A percentile compares a stretch with the other conserved stretches of the same genome.
Evolutionary conservation across 139 green algal genomes (phyloP).

Genomic region (Diplosphaera chodatii): DNA sequence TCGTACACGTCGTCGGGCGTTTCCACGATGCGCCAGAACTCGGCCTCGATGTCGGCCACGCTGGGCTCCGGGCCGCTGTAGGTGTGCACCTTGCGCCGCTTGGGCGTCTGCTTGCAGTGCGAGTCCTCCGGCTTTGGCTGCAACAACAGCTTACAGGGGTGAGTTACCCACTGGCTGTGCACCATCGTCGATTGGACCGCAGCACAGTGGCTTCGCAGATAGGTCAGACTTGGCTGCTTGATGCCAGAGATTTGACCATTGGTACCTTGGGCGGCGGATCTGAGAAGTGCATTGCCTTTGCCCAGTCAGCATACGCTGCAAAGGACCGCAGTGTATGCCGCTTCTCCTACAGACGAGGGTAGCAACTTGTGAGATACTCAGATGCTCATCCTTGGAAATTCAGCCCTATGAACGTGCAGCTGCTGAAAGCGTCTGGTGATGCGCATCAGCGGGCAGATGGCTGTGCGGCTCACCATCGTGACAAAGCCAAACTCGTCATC

Average conservation of each 20-base stretch:
- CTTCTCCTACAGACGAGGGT: neutral
- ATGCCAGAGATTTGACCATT: no score
- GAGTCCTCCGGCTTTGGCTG: neutral
- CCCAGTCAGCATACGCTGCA: conserved; percentile 61
- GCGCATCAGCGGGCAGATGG: no score
- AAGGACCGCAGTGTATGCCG: conserved; percentile 66
- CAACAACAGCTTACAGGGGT: no score
- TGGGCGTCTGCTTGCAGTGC: neutral
- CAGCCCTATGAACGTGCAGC: no score
- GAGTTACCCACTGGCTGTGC: no score
- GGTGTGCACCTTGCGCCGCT: conserved; percentile 15
- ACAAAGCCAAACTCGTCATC: conserved; percentile 22
- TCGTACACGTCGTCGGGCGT: conserved; percentile 40
- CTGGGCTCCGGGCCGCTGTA: conserved; percentile 31
- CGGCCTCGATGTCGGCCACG: conserved; percentile 59
- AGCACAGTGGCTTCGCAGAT: neutral
- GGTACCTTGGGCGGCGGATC: conserved; percentile 11
- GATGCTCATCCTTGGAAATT: no score
- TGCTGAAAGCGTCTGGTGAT: no score
- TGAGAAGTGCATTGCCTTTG: conserved; percentile 56
- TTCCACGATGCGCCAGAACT: conserved; percentile 81
- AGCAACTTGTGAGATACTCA: no score
- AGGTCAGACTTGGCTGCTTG: no score
- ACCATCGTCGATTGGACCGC: no score
- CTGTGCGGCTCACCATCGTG: conserved; percentile 9